These are phyloP conservation scores for Cryptosporidium bovis DNA, from an alignment of 169 alveolate genomes.

Conservation along the genomic window DNA sequence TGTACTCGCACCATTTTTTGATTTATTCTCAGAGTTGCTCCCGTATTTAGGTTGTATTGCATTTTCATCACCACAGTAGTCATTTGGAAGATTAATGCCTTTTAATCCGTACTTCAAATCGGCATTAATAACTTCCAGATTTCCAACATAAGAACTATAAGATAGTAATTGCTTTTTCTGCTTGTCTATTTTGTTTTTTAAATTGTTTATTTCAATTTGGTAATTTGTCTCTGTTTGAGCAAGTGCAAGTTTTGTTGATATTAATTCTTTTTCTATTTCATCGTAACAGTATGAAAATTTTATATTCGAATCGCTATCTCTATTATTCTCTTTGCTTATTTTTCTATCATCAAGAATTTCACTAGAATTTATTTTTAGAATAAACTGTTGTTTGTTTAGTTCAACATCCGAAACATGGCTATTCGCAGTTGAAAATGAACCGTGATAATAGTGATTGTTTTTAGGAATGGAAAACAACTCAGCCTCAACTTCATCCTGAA, in stretches of 20 bases:
- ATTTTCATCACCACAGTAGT: not conserved
- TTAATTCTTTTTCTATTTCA: slow-evolving; percentile 60
- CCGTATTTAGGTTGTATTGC: not conserved
- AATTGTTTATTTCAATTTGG: slow-evolving; percentile 48
- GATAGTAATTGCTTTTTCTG: slow-evolving; percentile 52
- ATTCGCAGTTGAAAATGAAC: slow-evolving; percentile 45
- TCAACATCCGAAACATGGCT: slow-evolving; percentile 23
- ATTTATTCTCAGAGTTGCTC: not conserved
- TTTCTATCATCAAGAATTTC: not conserved
- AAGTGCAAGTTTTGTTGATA: slow-evolving; percentile 55
- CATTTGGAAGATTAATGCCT: not conserved
- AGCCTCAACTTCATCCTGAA: slow-evolving; percentile 65
- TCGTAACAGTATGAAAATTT: slow-evolving; percentile 43
- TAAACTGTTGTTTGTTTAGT: not conserved
- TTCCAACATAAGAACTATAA: slow-evolving; percentile 70
- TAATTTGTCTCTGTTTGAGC: slow-evolving; percentile 68
- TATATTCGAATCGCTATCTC: not conserved
- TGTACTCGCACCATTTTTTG: not conserved
- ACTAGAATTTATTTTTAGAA: not conserved
- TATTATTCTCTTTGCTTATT: not conserved
- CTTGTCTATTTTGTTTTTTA: slow-evolving; percentile 44
- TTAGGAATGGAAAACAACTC: slow-evolving; percentile 41
- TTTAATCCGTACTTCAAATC: slow-evolving; percentile 39
- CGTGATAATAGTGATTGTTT: not conserved
- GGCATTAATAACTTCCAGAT: slow-evolving; percentile 70